phyloP scores from a whole-genome alignment of 495 filamentous ascomycete genomes.

The Xylaria bambusicola region DNA sequence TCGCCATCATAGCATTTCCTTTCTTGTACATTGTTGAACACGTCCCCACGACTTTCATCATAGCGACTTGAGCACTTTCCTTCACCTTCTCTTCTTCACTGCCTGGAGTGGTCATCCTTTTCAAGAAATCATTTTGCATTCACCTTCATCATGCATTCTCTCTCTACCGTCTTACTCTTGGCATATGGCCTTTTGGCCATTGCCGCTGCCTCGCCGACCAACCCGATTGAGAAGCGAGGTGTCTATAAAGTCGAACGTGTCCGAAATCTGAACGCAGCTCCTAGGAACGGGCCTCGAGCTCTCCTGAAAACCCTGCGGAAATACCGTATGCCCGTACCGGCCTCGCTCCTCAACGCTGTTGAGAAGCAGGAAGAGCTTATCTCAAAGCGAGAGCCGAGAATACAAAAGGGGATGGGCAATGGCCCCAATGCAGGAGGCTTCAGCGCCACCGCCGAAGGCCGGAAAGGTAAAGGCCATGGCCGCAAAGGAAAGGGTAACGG shows the following conservation, averaged over 20 bases:
- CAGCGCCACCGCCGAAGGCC: not conserved
- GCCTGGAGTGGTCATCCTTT: conserved; percentile 10
- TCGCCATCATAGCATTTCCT: conserved; percentile 17
- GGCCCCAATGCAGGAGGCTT: not conserved
- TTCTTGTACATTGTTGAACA: conserved; percentile 8
- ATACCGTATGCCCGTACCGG: conserved; percentile 56
- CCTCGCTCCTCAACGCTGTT: conserved; percentile 40
- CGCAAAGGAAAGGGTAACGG: conserved; percentile 22
- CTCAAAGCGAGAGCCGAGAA: conserved; percentile 25
- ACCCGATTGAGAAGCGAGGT: conserved; percentile 40
- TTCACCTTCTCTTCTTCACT: conserved; percentile 1
- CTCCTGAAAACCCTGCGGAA: conserved; percentile 66
- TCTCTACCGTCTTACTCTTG: conserved; percentile 37
- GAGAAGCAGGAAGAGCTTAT: conserved; percentile 35
- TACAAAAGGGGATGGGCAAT: conserved; percentile 22
- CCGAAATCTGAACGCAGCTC: conserved; percentile 52
- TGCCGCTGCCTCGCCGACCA: conserved; percentile 42
- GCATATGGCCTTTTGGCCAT: conserved; percentile 37
- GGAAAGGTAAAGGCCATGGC: conserved; percentile 9
- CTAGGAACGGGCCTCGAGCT: conserved; percentile 56
- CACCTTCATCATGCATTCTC: conserved; percentile 38
- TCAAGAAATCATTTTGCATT: not conserved
- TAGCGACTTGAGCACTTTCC: not conserved
- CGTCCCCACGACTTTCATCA: not conserved
- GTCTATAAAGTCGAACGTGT: conserved; percentile 63